Evolutionary conservation across 176 grass and related monocot genomes (phyloP), one percentile per base, ranked within the genome.

Genomic region (Puya raimondii): DNA sequence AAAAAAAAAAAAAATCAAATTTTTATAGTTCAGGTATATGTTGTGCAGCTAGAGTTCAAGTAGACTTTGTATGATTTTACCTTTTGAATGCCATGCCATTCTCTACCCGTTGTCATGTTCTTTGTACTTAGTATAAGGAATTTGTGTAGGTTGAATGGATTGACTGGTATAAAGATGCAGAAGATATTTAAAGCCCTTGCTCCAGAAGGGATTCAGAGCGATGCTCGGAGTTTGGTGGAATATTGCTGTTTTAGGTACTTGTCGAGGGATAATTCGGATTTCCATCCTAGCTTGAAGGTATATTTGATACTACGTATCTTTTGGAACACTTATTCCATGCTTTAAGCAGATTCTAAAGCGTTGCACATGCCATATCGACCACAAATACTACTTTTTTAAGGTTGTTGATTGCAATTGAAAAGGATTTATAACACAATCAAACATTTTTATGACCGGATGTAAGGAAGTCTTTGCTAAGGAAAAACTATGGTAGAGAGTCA

Each of bases 161-260:
- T 92, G 70, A 92, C 89, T 2, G 93, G 89, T 53, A 79, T 76
- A 59, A 76, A 97, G 83, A 78, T 92, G 77, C 89, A 97, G 52
- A 88, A 84, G 65, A 85, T 88, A 58, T 97, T 92, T 64, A 80
- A 81, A 82, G 70, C 84, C 10, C 84, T 97, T 72, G 82, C 93
- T 74, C 86, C 85, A 23, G 69, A 87, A 52, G 68, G 76, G 78
- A 58, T 87, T 47, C 84, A 81, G 47, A 74, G 66, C 75, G 84
- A 90, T 79, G 86, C 81, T 72, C 84, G 74, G 72, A 92, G 66
- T 84, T 80, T 97, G 75, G 81, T 97, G 73, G 94, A 97, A 64
- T 97, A 97, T 80, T 88, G 94, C 67, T 97, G 94, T 75, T 97
- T 92, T 80, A 85, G 94, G 66, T 97, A 90, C 69, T 75, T 97